Evolutionary conservation across 805 yeast species (phyloP), one percentile per base, ranked within the genome.

Genomic region (Candida insectorum): DNA sequence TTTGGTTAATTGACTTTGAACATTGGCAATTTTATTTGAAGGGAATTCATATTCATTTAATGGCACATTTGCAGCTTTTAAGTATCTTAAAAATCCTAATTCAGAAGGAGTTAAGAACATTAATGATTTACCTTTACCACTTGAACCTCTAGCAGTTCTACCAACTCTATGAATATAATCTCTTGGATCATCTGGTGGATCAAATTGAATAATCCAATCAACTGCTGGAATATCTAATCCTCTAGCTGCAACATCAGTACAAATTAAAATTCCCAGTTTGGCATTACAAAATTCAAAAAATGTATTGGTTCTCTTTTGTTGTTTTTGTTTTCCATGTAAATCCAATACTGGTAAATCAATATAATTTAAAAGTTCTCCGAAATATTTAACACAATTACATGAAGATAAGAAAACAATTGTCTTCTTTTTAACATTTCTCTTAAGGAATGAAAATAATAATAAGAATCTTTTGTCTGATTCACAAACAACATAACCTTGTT

Each of bases 141-240:
- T 56, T 15, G 82, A 65, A 45, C 95, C 95, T 71, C 98, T 82
- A 23, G 98, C 99, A 17, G 99, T 93, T 72, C 99, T 82, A 47
- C 99, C 99, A 23, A 93, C 98, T 63, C 99, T 80, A 68, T 93
- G 99, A 48, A 93, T 93, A 60, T 93, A 93, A 65, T 93, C 97
- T 67, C 97, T 81, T 63, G 98, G 98, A 66, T 93, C 98, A 81
- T 93, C 98, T 59, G 98, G 98, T 36, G 98, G 98, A 61, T 93
- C 99, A 55, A 87, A 93, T 70, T 93, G 98, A 45, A 93, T 84
- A 54, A 93, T 93, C 98, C 98, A 93, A 68, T 94, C 98, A 35
- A 93, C 98, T 18, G 94, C 82, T 34, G 99, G 99, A 49, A 93
- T 93, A 69, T 93, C 99, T 47, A 93, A 77, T 16, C 99, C 99